Percentiles rank a stretch among this genome's conserved stretches.
Evolutionary conservation across 495 filamentous ascomycete species (phyloP).

Genomic region (Talaromyces wortmannii): DNA sequence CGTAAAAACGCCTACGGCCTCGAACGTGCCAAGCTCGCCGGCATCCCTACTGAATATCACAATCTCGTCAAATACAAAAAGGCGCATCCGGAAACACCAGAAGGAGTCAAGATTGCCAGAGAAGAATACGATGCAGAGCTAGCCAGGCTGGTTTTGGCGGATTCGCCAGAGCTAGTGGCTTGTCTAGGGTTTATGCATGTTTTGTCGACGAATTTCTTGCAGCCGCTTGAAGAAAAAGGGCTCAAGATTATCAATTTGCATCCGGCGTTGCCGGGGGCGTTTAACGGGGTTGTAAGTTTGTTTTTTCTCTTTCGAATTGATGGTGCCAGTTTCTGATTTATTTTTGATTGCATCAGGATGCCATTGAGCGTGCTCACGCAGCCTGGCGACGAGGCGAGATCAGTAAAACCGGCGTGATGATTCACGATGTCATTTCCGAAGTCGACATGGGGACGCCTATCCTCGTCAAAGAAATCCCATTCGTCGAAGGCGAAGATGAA

Average conservation of each 20-base stretch:
- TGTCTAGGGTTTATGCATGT: constrained; percentile 50
- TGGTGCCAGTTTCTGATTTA: neutral
- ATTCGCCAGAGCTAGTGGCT: constrained; percentile 65
- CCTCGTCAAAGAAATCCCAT: constrained; percentile 62
- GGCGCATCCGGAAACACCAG: constrained; percentile 32
- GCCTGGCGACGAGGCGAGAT: constrained; percentile 68
- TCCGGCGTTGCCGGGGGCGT: constrained; percentile 68
- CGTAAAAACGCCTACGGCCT: constrained; percentile 74
- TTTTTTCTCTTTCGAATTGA: neutral
- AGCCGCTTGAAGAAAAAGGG: constrained; percentile 50
- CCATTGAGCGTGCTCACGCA: constrained; percentile 71
- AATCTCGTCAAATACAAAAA: constrained; percentile 70
- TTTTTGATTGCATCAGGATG: constrained; percentile 32
- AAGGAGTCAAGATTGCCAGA: constrained; percentile 45
- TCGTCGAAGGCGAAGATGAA: constrained; percentile 55
- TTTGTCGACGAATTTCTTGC: constrained; percentile 55
- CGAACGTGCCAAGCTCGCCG: constrained; percentile 58
- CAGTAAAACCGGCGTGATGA: constrained; percentile 84
- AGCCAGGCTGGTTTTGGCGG: constrained; percentile 60
- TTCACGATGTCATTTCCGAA: constrained; percentile 79
- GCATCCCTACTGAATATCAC: constrained; percentile 79
- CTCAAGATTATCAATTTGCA: constrained; percentile 83
- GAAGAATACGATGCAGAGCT: constrained; percentile 76
- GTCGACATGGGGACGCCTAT: constrained; percentile 79
- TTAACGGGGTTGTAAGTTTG: constrained; percentile 59